Percentiles rank a stretch among this genome's conserved stretches.
These are phyloP conservation scores for Aspergillus carlsbadensis DNA, from an alignment of 495 filamentous ascomycete genomes.

Conservation along the genomic window DNA sequence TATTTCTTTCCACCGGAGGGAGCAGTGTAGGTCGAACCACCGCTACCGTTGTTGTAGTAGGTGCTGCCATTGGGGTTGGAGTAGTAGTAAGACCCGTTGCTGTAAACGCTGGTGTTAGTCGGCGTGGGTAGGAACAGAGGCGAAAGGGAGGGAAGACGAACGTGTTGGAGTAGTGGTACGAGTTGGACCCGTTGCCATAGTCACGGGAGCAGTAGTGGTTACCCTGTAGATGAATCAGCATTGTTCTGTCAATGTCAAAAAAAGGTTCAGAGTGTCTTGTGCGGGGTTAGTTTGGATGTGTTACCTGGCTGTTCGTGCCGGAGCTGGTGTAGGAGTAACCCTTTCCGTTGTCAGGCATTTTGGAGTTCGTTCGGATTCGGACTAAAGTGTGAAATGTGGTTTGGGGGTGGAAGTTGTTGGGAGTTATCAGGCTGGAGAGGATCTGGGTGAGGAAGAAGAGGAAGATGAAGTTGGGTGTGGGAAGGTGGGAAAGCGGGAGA, in stretches of 20 bases:
- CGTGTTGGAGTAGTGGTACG: slow-evolving; percentile 53
- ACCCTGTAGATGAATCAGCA: slow-evolving; percentile 28
- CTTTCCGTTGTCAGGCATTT: slow-evolving; percentile 31
- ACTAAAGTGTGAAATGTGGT: too few species aligned
- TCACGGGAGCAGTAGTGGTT: slow-evolving; percentile 53
- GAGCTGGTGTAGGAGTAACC: slow-evolving; percentile 40
- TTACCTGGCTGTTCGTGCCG: slow-evolving; percentile 49
- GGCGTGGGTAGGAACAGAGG: neutral
- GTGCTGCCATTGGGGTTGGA: slow-evolving; percentile 50
- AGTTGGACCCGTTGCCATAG: slow-evolving; percentile 43
- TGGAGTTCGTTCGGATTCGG: too few species aligned
- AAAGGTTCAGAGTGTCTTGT: neutral
- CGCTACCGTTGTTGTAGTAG: slow-evolving; percentile 48
- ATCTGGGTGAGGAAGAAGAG: too few species aligned
- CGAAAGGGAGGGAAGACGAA: slow-evolving; percentile 11
- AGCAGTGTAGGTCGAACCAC: slow-evolving; percentile 38
- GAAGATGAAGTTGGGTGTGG: too few species aligned
- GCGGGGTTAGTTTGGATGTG: neutral
- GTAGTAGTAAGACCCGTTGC: slow-evolving; percentile 54
- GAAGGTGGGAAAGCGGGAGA: too few species aligned
- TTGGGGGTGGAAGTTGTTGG: too few species aligned
- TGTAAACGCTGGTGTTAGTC: slow-evolving; percentile 4
- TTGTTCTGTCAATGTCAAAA: too few species aligned
- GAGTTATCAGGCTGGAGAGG: too few species aligned
- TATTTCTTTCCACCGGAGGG: slow-evolving; percentile 23